Conservation (phyloP, 257 asterid genomes). For the Solanum tarapatanum region DNA sequence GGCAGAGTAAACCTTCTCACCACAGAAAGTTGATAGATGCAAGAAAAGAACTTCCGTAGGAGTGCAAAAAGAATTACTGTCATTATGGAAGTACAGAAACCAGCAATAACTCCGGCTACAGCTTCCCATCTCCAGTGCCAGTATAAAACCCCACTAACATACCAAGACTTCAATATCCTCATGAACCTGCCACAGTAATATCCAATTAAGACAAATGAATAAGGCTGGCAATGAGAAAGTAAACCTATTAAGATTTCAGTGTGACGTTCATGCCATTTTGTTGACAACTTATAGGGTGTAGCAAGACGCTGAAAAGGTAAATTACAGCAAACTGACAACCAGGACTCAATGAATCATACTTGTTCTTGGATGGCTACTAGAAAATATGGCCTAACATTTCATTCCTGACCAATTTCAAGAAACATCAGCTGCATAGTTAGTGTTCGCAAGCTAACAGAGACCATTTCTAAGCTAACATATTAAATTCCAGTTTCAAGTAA, state of each 20-base stretch:
- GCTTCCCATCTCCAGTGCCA: constrained; percentile 66
- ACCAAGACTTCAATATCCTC: constrained; percentile 45
- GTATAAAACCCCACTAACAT: constrained; percentile 22
- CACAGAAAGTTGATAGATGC: constrained; percentile 13
- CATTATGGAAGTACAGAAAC: constrained; percentile 47
- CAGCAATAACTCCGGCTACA: constrained; percentile 46
- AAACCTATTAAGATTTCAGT: background rate
- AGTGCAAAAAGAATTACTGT: constrained; percentile 32
- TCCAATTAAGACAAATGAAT: background rate
- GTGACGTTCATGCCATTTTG: background rate
- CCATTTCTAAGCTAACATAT: background rate
- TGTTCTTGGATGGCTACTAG: background rate
- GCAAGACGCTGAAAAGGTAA: background rate
- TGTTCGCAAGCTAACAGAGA: background rate
- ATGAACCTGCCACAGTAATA: constrained; percentile 41
- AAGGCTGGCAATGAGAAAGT: background rate
- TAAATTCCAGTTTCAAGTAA: background rate
- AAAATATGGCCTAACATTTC: background rate
- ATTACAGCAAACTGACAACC: background rate
- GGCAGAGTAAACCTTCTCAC: constrained; percentile 15
- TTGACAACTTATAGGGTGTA: background rate
- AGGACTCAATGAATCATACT: background rate
- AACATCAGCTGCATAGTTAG: background rate
- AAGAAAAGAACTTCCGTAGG: constrained; percentile 26
- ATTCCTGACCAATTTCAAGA: background rate